phyloP scores from a whole-genome alignment of 495 filamentous ascomycete genomes.

The Podospora comata region DNA sequence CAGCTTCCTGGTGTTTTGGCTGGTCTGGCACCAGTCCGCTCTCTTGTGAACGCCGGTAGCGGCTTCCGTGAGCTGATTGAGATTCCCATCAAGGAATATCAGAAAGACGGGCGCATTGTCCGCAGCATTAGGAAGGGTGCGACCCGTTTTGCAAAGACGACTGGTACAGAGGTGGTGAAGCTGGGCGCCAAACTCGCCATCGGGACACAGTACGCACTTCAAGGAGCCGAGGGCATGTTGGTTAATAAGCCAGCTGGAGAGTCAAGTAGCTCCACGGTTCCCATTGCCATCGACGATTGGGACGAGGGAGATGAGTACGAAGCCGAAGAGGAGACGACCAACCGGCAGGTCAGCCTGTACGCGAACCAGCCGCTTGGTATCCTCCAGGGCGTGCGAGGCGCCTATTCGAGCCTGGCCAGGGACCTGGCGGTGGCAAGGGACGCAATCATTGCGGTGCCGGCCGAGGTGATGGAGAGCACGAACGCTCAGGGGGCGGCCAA shows the following conservation, averaged over 20 bases:
- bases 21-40: constrained; percentile 84
- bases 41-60: constrained; percentile 82
- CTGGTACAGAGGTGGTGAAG: constrained; percentile 84
- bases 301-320: constrained; percentile 63
- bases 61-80: constrained; percentile 83
- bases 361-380: constrained; percentile 90
- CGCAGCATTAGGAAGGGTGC: constrained; percentile 90
- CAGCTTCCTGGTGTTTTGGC: constrained; percentile 88
- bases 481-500: constrained; percentile 77
- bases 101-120: constrained; percentile 88
- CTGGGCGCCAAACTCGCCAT: constrained; percentile 93
- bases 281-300: constrained; percentile 26
- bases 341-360: constrained; percentile 78
- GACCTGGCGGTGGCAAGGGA: constrained; percentile 82
- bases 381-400: constrained; percentile 77
- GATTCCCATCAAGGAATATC: constrained; percentile 87
- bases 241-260: constrained; percentile 44
- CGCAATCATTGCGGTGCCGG: constrained; percentile 91
- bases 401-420: constrained; percentile 74
- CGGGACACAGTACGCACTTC: constrained; percentile 86
- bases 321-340: constrained; percentile 54
- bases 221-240: constrained; percentile 80
- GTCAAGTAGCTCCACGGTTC: constrained; percentile 22
- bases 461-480: constrained; percentile 81
- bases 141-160: constrained; percentile 83